A percentile compares a stretch with the other conserved stretches of the same genome.
These are phyloP conservation scores for Leucocoprinus sp. DNA, from an alignment of 768 basidiomycete genomes.

Conservation along the genomic window DNA sequence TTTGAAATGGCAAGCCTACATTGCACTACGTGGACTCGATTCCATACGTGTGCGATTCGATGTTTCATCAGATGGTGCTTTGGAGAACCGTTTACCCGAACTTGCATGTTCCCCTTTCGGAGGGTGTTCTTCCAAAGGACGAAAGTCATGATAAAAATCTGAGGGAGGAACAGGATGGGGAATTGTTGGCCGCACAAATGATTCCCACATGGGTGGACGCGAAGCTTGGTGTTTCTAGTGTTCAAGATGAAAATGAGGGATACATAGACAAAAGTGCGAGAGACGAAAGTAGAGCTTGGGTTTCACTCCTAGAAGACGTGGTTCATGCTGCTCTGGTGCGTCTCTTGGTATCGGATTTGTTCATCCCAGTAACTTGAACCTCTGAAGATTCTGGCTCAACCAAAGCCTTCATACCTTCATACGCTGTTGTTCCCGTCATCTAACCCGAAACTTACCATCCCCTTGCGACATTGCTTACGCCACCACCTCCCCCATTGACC, in stretches of 20 bases:
- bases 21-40: slow-evolving; percentile 55
- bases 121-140: slow-evolving; percentile 13
- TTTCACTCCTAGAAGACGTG: slow-evolving; percentile 65
- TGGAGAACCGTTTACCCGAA: slow-evolving; percentile 65
- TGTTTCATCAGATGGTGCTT: slow-evolving; percentile 58
- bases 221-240: slow-evolving; percentile 30
- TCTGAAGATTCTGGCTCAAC: slow-evolving; percentile 40
- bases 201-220: slow-evolving; percentile 73
- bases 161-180: slow-evolving; percentile 28
- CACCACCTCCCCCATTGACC: slow-evolving; percentile 62
- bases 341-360: slow-evolving; percentile 11
- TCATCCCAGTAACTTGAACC: slow-evolving; percentile 7
- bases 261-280: slow-evolving; percentile 50
- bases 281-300: slow-evolving; percentile 79
- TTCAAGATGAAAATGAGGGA: slow-evolving; percentile 49
- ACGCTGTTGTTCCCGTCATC: slow-evolving; percentile 32
- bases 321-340: slow-evolving; percentile 72
- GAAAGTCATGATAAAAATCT: slow-evolving; percentile 13
- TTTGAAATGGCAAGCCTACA: slow-evolving; percentile 84
- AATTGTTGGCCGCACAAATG: slow-evolving; percentile 53
- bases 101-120: slow-evolving; percentile 44
- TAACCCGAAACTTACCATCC: slow-evolving; percentile 16
- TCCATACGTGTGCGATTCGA: slow-evolving; percentile 56
- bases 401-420: slow-evolving; percentile 33
- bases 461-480: slow-evolving; percentile 45